phyloP scores from a whole-genome alignment of 108 stramenopile genomes.

The Cyclotella sp. region DNA sequence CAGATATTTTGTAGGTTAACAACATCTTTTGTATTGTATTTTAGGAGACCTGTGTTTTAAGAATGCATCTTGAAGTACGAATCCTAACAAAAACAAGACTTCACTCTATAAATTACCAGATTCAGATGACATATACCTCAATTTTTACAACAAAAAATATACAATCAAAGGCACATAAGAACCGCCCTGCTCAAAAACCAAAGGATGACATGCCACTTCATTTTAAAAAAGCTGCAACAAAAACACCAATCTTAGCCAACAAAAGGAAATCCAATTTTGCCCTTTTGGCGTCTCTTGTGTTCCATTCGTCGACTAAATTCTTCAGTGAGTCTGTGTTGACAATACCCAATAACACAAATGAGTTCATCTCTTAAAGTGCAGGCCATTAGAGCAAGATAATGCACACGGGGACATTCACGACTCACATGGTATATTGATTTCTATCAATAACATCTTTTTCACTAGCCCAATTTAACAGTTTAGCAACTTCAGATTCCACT shows the following conservation, averaged over 20 bases:
- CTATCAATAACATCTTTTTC: slow-evolving; percentile 68
- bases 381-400: not conserved
- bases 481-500: slow-evolving; percentile 82
- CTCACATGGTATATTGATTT: slow-evolving; percentile 51
- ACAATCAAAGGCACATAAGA: too few relatives aligned
- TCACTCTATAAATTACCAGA: too few relatives aligned
- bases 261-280: not conserved
- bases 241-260: not conserved
- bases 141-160: too few relatives aligned
- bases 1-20: too few relatives aligned
- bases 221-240: too few relatives aligned
- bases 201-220: too few relatives aligned
- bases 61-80: too few relatives aligned
- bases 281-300: slow-evolving; percentile 45
- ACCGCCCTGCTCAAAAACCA: too few relatives aligned
- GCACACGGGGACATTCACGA: not conserved
- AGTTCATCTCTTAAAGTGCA: not conserved
- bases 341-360: not conserved
- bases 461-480: slow-evolving; percentile 82
- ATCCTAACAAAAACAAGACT: too few relatives aligned
- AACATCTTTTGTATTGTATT: too few relatives aligned
- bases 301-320: slow-evolving; percentile 87
- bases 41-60: too few relatives aligned
- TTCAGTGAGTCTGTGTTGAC: slow-evolving; percentile 58
- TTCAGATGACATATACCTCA: too few relatives aligned